A percentile compares a stretch with the other conserved stretches of the same genome.
Evolutionary conservation across 148 eudicot genomes (phyloP).

Genomic region (Vaccinium macrocarpon): DNA sequence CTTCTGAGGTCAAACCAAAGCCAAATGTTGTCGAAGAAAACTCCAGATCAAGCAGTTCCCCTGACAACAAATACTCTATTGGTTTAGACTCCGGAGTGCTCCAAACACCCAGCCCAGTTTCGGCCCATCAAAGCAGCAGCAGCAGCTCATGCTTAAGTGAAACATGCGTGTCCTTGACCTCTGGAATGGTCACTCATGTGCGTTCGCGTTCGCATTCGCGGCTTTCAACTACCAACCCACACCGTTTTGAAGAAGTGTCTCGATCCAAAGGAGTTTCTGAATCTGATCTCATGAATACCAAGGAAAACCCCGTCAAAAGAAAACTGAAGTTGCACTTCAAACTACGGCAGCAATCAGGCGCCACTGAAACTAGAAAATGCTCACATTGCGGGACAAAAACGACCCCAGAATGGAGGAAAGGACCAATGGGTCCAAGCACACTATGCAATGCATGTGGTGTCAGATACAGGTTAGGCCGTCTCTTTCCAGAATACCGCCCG

Average conservation of each 20-base stretch:
- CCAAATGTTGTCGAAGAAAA: not conserved
- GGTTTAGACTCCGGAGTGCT: slow-evolving; percentile 6
- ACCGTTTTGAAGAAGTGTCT: not conserved
- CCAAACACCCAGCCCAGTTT: slow-evolving; percentile 37
- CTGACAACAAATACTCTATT: not conserved
- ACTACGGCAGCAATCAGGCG: slow-evolving; percentile 12
- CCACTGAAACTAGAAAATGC: not conserved
- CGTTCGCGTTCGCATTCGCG: not conserved
- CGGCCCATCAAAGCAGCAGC: slow-evolving; percentile 33
- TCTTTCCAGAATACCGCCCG: slow-evolving; percentile 89
- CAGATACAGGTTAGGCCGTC: slow-evolving; percentile 74
- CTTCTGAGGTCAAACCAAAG: slow-evolving; percentile 15
- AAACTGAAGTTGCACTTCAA: slow-evolving; percentile 22
- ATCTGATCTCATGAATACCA: not conserved
- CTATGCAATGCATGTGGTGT: slow-evolving; percentile 96
- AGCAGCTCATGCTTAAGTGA: slow-evolving; percentile 25
- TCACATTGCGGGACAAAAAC: slow-evolving; percentile 31
- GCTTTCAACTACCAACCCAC: slow-evolving; percentile 8
- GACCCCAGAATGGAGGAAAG: slow-evolving; percentile 98
- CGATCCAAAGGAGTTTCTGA: not conserved
- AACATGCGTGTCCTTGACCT: not conserved
- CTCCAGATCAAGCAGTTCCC: slow-evolving; percentile 5
- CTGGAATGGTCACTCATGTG: slow-evolving; percentile 13
- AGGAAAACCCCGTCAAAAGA: not conserved
- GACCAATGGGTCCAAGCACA: slow-evolving; percentile 89